Base-by-base conservation (phyloP, 2,329 filamentous ascomycete genomes). In the Trichoderma breve region DNA sequence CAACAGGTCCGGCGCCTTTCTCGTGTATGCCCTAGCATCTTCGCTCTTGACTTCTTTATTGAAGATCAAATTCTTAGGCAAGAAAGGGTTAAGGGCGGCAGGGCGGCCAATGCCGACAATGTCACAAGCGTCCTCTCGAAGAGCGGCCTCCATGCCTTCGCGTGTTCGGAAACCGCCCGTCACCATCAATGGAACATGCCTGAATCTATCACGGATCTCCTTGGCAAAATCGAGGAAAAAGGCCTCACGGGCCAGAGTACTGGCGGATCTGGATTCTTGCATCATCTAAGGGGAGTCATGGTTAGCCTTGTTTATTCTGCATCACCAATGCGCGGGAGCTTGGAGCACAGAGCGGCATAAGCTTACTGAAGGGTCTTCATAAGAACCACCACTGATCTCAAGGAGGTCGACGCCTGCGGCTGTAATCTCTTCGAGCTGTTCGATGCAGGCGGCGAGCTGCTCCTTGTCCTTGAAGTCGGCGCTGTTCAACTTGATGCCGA, bases 211-310 rank as follows among this genome's bases (percentile, higher is more conserved):
- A 32, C 87, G 84, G 39, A 70, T 70, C 32, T 53, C 81, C n/a
- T 82, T 80, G 0, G 89, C 88, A 74, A 92, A 92, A 60, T 91
- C 87, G 1, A 92, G 82, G 80, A 93, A 93, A 82, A 91, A 92
- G 0, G 90, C 89, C 75, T 93, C 90, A 8, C 90, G 85, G 0
- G 84, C 84, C 14, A 81, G 80, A 1, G 88, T 89, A 26, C 65
- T 71, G 7, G 65, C 70, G 15, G 72, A 72, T 63, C 73, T 63
- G 12, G 53, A 71, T 9, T 75, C 77, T 1, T 73, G 74, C 36
- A 83, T 77, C 81, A 86, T 84, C 76, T 82, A 62, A 15, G 26
- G 11, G 15, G 4, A 28, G 8, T n/a, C 11, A 2, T 7, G 5
- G 21, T 67, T 57, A 67, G 30, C 14, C 8, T 6, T 18, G 21